A percentile compares a stretch with the other conserved stretches of the same genome.
Conservation (phyloP, 371 early-diverging fungal genomes). For the Haplosporangium sp. region DNA sequence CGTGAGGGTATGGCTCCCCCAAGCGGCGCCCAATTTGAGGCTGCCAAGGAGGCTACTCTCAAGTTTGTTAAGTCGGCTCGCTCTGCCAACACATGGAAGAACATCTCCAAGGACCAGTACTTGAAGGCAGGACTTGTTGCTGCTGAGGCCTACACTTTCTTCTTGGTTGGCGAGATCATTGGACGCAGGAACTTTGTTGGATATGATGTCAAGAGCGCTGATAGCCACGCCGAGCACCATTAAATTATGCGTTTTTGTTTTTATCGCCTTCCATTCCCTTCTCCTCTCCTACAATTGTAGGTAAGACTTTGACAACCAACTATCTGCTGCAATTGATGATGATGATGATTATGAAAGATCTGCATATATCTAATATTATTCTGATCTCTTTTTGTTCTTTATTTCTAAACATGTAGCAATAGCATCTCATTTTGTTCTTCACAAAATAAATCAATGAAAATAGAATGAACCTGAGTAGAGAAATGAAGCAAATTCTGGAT, state of each 20-base stretch:
- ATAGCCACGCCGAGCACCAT: slow-evolving; percentile 59
- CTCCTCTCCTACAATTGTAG: slow-evolving; percentile 29
- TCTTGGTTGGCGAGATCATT: slow-evolving; percentile 79
- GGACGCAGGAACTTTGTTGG: slow-evolving; percentile 81
- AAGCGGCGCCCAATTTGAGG: slow-evolving; percentile 63
- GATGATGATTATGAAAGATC: background rate
- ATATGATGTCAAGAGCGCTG: slow-evolving; percentile 71
- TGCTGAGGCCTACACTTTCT: slow-evolving; percentile 77
- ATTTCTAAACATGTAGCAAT: background rate
- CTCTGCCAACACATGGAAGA: slow-evolving; percentile 64
- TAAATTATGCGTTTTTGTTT: slow-evolving; percentile 22
- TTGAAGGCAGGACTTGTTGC: slow-evolving; percentile 67
- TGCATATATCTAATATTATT: background rate
- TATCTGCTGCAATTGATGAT: background rate
- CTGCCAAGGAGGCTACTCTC: slow-evolving; percentile 66
- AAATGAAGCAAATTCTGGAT: slow-evolving; percentile 3
- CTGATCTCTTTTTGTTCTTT: background rate
- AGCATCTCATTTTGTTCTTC: slow-evolving; percentile 6
- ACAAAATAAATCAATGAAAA: slow-evolving; percentile 5
- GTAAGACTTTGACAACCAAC: slow-evolving; percentile 2
- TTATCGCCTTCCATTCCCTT: slow-evolving; percentile 1
- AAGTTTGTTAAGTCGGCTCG: slow-evolving; percentile 61
- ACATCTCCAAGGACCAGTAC: slow-evolving; percentile 59
- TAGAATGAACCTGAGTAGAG: slow-evolving; percentile 3
- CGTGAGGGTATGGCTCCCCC: slow-evolving; percentile 80